A percentile compares a stretch with the other conserved stretches of the same genome.
phyloP scores from a whole-genome alignment of 2,329 filamentous ascomycete species.

The Claviceps spartinae region DNA sequence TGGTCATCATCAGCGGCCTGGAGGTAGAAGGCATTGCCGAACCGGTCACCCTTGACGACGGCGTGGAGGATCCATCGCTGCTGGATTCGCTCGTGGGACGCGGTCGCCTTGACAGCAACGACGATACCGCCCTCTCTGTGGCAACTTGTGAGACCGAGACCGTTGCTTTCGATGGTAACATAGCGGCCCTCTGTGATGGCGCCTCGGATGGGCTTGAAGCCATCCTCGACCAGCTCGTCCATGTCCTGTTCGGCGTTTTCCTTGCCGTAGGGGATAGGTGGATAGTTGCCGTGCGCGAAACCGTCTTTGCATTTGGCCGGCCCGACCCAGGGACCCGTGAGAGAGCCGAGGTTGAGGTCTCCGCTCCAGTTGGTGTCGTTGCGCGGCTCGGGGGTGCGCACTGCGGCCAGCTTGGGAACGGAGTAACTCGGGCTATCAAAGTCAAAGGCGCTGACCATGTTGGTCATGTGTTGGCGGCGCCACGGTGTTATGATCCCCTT shows the following conservation, averaged over 20 bases:
- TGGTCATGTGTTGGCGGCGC: constrained; percentile 17
- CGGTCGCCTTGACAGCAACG: not conserved
- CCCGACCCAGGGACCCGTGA: constrained; percentile 10
- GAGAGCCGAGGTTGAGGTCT: constrained; percentile 8
- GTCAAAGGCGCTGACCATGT: constrained; percentile 21
- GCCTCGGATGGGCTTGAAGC: constrained; percentile 37
- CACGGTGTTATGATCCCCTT: constrained; percentile 13
- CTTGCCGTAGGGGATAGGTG: constrained; percentile 7
- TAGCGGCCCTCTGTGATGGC: constrained; percentile 39
- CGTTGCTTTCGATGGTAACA: constrained; percentile 31
- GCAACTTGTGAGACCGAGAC: constrained; percentile 22
- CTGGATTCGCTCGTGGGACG: constrained; percentile 22
- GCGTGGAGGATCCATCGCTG: constrained; percentile 37
- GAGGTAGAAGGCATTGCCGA: constrained; percentile 11
- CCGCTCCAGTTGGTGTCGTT: constrained; percentile 12
- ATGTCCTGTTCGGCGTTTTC: constrained; percentile 61
- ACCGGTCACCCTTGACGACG: constrained; percentile 14
- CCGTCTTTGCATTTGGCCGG: constrained; percentile 6
- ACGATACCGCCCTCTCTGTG: constrained; percentile 13
- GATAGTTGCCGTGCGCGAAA: constrained; percentile 18
- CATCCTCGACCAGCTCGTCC: constrained; percentile 52
- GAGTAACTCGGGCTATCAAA: constrained; percentile 23
- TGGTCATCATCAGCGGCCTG: constrained; percentile 12
- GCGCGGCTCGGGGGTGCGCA: constrained; percentile 17
- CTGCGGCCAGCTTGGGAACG: constrained; percentile 4